phyloP scores from a whole-genome alignment of 1,139 yeast genomes.

The Neolecta irregularis region DNA sequence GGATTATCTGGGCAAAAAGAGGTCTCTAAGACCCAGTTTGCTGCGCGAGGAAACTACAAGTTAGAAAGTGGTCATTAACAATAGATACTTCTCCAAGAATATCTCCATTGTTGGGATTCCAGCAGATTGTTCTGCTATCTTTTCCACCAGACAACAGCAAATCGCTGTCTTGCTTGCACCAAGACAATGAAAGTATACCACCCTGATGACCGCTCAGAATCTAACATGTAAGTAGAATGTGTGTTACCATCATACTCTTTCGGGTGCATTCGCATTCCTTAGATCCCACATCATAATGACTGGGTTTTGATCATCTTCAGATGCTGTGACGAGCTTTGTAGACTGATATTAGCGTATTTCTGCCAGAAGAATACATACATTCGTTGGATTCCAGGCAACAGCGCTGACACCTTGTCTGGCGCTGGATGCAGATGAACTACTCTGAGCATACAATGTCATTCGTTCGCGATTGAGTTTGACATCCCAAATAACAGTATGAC shows the following conservation, averaged over 20 bases:
- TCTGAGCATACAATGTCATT: conserved; percentile 54
- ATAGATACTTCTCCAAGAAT: conserved; percentile 67
- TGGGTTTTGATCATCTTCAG: conserved; percentile 68
- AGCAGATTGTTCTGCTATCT: conserved; percentile 71
- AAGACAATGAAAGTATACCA: conserved; percentile 80
- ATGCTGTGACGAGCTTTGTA: conserved; percentile 76
- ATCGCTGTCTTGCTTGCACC: conserved; percentile 76
- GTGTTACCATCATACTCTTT: conserved; percentile 21
- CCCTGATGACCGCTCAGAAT: conserved; percentile 67
- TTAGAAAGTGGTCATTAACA: too few species aligned
- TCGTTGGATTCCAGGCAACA: conserved; percentile 66
- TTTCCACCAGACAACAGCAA: conserved; percentile 78
- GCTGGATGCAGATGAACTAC: conserved; percentile 34
- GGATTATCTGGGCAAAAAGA: conserved; percentile 80
- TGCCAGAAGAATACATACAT: conserved; percentile 7
- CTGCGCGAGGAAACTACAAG: conserved; percentile 84
- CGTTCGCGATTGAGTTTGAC: conserved; percentile 77
- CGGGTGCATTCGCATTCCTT: conserved; percentile 83
- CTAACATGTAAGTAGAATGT: conserved; percentile 12
- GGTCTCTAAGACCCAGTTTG: conserved; percentile 87
- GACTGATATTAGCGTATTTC: conserved; percentile 30
- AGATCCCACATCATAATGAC: conserved; percentile 84
- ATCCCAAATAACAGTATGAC: conserved; percentile 89
- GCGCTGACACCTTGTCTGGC: conserved; percentile 31
- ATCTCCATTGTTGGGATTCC: conserved; percentile 62